Percentiles rank a stretch among this genome's conserved stretches.
phyloP scores from a whole-genome alignment of 805 yeast genomes.

The Yamadazyma scolyti region DNA sequence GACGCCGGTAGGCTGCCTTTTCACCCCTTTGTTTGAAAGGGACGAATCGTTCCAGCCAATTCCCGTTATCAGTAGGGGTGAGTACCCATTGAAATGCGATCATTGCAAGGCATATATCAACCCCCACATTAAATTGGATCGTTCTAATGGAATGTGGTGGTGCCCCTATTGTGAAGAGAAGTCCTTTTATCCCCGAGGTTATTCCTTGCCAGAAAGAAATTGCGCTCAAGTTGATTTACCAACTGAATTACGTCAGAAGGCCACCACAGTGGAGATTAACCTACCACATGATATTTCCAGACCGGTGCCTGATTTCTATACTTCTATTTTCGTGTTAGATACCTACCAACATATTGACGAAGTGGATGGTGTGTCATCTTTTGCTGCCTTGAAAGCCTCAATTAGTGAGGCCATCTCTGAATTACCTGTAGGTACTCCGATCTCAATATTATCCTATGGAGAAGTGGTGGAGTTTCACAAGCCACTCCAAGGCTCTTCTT shows the following conservation, averaged over 20 bases:
- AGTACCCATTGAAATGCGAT: slow-evolving; percentile 18
- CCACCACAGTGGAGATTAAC: slow-evolving; percentile 27
- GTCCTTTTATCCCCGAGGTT: slow-evolving; percentile 18
- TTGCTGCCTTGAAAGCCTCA: slow-evolving; percentile 11
- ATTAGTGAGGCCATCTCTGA: slow-evolving; percentile 12
- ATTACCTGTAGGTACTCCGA: slow-evolving; percentile 14
- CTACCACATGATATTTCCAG: slow-evolving; percentile 25
- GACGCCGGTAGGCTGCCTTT: slow-evolving; percentile 36
- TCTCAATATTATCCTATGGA: slow-evolving; percentile 27
- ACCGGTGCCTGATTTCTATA: slow-evolving; percentile 4
- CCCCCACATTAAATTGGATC: slow-evolving; percentile 26
- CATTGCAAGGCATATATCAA: slow-evolving; percentile 26
- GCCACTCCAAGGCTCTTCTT: slow-evolving; percentile 1
- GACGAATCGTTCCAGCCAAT: slow-evolving; percentile 1
- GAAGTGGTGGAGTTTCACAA: slow-evolving; percentile 23
- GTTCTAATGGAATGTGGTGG: slow-evolving; percentile 32
- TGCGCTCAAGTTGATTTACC: slow-evolving; percentile 17
- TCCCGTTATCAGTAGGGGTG: neutral
- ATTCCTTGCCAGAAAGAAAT: slow-evolving; percentile 11
- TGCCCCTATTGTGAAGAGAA: slow-evolving; percentile 33
- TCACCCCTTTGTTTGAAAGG: slow-evolving; percentile 20
- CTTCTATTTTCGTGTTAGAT: slow-evolving; percentile 26
- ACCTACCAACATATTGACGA: slow-evolving; percentile 25
- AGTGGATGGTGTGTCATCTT: slow-evolving; percentile 7
- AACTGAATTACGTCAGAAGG: slow-evolving; percentile 20